Base-by-base conservation (phyloP, 2,329 filamentous ascomycete species). In the Botryosphaeria agaves region DNA sequence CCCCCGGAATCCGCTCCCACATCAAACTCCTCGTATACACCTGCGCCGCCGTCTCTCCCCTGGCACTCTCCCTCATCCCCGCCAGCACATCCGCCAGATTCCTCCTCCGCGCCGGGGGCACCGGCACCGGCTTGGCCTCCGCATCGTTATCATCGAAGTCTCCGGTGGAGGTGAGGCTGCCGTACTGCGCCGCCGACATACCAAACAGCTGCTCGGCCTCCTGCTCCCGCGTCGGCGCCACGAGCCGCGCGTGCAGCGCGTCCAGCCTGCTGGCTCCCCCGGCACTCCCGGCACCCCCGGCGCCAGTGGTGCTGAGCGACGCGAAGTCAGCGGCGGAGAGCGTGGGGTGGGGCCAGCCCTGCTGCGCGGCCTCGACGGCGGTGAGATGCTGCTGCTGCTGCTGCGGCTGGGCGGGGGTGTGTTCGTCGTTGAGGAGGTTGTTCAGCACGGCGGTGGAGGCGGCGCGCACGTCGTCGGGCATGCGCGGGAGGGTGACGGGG, bases 11-110 rank as follows among this genome's bases (percentile, higher is more conserved):
- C 55, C 85, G 81, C 47, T 94, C 84, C 82, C 83, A 93, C 34
- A 95, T 72, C 37, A 95, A 66, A 38, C 83, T 92, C 34, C 87
- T 72, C 19, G 85, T 91, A 59, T 93, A 93, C 25, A 94, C 81
- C 45, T 94, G 84, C 34, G 85, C 80, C 28, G 76, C 78, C 30
- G 70, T 69, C 42, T 60, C 58, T 33, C 78, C 70, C 55, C 82
- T 82, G 46, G 65, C 69, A 43, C 66, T 70, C 41, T 62, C 62
- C 40, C 82, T 75, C 72, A 93, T 82, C 27, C 71, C 74, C 30
- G 78, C 73, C 28, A 94, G 68, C 5, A 83, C 76, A 41, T 92
- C 77, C 26, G 77, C 79, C 28, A 89, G 69, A 52, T 81, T 84
- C 45, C 74, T 70, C 39, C 79, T 74, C 43, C 72, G 69, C 44